Conservation (phyloP, 371 early-diverging fungal genomes). For the Zopfochytrium polystomum region DNA sequence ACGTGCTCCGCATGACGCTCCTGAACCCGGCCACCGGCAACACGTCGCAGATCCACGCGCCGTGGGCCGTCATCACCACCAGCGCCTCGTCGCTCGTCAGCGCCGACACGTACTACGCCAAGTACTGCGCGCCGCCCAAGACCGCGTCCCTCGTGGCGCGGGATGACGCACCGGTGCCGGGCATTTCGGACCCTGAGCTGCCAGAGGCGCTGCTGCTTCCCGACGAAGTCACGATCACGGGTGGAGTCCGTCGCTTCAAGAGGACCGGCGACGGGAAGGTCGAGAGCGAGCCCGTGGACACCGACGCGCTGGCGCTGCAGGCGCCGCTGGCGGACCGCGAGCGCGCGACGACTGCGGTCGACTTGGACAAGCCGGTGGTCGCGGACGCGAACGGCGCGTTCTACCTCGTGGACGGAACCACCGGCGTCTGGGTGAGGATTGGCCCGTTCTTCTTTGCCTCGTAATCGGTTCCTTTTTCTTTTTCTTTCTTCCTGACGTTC, state of each 20-base stretch:
- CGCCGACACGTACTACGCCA: background rate
- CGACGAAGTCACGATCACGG: background rate
- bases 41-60: background rate
- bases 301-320: background rate
- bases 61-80: background rate
- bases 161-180: too few relatives aligned
- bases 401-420: conserved; percentile 3
- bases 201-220: too few relatives aligned
- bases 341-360: background rate
- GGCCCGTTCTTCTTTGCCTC: too few relatives aligned
- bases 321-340: background rate
- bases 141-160: too few relatives aligned
- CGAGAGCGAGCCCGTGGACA: background rate
- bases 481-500: too few relatives aligned
- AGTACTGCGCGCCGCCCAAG: too few relatives aligned
- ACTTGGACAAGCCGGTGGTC: background rate
- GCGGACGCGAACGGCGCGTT: conserved; percentile 4
- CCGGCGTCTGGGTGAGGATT: conserved; percentile 16
- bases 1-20: background rate
- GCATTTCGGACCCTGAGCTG: too few relatives aligned
- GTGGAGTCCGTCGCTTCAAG: background rate
- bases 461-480: too few relatives aligned
- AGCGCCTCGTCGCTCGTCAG: background rate
- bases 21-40: background rate
- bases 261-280: background rate